Evolutionary conservation across 1,139 yeast genomes (phyloP).

Genomic region (Pichia sp.): DNA sequence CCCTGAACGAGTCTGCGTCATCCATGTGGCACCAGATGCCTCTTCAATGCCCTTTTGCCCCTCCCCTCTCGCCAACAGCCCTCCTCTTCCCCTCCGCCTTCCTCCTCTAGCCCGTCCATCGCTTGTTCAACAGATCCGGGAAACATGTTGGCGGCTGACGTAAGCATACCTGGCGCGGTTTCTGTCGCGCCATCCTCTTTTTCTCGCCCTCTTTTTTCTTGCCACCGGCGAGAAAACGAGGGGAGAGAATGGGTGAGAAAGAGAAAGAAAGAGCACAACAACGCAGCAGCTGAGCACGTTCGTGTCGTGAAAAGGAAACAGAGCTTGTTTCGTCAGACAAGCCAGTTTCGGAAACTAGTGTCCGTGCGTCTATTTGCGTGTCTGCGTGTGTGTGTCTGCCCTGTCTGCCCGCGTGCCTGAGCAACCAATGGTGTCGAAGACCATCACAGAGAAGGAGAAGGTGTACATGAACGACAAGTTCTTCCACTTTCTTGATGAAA

Average conservation of each 20-base stretch:
- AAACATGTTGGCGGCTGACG: background rate
- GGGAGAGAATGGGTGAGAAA: background rate
- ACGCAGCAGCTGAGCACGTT: background rate
- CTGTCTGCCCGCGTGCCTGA: background rate
- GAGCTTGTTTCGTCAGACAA: too few species aligned
- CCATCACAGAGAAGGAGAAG: constrained; percentile 22
- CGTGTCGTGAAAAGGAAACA: background rate
- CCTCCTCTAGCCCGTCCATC: too few species aligned
- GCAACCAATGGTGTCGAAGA: constrained; percentile 1
- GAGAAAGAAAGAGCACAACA: background rate
- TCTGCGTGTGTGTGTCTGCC: too few species aligned
- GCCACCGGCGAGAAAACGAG: background rate
- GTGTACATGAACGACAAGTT: constrained; percentile 21
- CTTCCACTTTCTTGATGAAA: constrained; percentile 19
- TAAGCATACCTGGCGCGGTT: background rate
- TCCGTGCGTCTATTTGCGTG: too few species aligned
- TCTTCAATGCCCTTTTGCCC: too few species aligned
- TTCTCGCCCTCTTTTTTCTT: background rate
- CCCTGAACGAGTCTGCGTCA: constrained; percentile 1
- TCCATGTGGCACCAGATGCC: background rate
- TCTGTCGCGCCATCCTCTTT: background rate
- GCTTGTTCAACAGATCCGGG: background rate
- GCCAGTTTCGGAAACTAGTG: background rate
- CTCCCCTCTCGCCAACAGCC: too few species aligned
- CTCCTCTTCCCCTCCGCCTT: too few species aligned